A percentile compares a stretch with the other conserved stretches of the same genome.
phyloP scores from a whole-genome alignment of 202 grass and related monocot genomes.

The Schoenoplectus triqueter region DNA sequence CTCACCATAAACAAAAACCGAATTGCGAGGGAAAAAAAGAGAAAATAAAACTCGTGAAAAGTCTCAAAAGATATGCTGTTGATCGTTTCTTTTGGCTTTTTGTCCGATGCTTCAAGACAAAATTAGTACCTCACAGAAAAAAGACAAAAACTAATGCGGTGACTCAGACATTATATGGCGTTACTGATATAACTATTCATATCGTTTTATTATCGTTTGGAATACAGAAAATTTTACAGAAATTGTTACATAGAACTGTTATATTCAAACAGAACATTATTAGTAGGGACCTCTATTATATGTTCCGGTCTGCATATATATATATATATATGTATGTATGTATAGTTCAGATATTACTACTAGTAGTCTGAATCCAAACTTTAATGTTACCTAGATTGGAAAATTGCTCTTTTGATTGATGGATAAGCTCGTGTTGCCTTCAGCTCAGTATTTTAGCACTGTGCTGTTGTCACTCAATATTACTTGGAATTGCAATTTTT shows the following conservation, averaged over 20 bases:
- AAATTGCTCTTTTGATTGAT: constrained; percentile 12
- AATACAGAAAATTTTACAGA: constrained; percentile 1
- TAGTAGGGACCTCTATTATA: constrained; percentile 22
- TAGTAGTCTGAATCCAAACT: constrained; percentile 3
- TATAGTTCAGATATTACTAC: constrained; percentile 30
- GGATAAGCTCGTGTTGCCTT: background rate
- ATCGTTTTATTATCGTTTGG: background rate
- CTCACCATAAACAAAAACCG: constrained; percentile 16
- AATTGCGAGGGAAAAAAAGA: background rate
- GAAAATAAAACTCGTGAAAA: background rate
- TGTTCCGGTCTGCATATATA: background rate
- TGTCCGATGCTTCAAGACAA: constrained; percentile 13
- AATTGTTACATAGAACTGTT: background rate
- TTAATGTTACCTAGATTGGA: constrained; percentile 34
- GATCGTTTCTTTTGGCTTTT: constrained; percentile 36
- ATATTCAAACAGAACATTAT: background rate
- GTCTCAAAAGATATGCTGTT: constrained; percentile 23
- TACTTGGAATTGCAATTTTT: background rate
- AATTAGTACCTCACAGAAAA: constrained; percentile 37
- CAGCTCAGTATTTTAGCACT: background rate
- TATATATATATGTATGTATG: background rate
- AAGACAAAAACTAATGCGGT: constrained; percentile 13
- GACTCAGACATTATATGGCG: background rate
- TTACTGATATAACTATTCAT: background rate
- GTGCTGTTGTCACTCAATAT: background rate